These are phyloP conservation scores for Cladosporium colombiae DNA, from an alignment of 2,329 filamentous ascomycete genomes.

Conservation along the genomic window DNA sequence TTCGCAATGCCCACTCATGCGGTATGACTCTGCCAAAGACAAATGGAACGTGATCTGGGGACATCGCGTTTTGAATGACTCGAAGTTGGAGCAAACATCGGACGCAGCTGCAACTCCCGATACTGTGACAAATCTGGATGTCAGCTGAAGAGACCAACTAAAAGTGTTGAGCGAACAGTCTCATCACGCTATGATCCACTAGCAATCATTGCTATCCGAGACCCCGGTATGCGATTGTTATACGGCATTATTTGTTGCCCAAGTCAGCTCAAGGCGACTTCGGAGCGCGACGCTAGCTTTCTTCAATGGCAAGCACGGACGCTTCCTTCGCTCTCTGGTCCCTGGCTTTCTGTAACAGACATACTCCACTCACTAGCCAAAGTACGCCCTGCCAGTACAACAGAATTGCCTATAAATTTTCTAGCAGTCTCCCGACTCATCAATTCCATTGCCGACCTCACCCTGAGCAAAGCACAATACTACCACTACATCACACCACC, in stretches of 20 bases:
- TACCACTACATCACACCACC: not conserved
- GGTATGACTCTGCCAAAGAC: slow-evolving; percentile 37
- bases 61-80: slow-evolving; percentile 19
- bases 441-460: not conserved
- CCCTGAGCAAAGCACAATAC: not conserved
- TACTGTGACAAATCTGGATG: not conserved
- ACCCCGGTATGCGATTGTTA: not conserved
- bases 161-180: not conserved
- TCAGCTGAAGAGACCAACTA: not conserved
- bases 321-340: not conserved
- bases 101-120: not conserved
- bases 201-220: not conserved
- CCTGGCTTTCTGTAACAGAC: slow-evolving; percentile 8
- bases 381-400: slow-evolving; percentile 17
- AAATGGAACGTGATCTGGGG: slow-evolving; percentile 42
- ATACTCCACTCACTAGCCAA: not conserved
- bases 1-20: slow-evolving; percentile 44
- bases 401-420: not conserved
- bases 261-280: not conserved
- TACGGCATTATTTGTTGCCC: not conserved
- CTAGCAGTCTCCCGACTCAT: not conserved
- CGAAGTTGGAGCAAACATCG: not conserved
- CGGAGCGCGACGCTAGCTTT: not conserved
- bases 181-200: not conserved
- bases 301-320: not conserved